Evolutionary conservation across 805 yeast genomes (phyloP), one percentile per base, ranked within the genome.

Genomic region (Grigorovia humatica): DNA sequence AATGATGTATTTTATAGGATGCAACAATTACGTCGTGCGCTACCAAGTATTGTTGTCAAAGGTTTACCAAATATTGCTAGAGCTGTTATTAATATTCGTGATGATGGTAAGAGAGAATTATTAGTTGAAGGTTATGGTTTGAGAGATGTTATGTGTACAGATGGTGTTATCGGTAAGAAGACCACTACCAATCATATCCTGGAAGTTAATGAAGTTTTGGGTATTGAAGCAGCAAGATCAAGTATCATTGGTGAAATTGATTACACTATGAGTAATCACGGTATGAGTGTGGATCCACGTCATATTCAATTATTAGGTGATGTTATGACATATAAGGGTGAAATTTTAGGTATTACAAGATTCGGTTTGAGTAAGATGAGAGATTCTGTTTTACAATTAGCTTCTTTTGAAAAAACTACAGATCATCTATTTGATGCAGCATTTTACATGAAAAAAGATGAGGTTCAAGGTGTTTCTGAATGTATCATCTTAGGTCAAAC

Each of bases 261-360:
- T 65, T 89, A 89, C 66, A 93, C 99, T 51, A 93, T 93, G 99
- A 83, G 96, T 66, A 88, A 89, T 70, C 99, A 93, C 75, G 99
- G 99, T 71, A 93, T 93, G 99, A 88, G 96, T 68, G 97, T 93
- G 48, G 99, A 93, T 76, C 99, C 98, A 55, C 96, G 99, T 76
- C 99, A 93, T 69, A 90, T 95, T 67, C 98, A 93, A 73, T 74
- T 93, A 47, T 74, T 93, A 57, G 99, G 99, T 57, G 99, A 93
- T 70, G 98, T 93, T 48, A 93, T 93, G 99, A 88, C 98, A 0
- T 93, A 88, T 69, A 93, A 93, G 72, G 99, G 99, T 54, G 99
- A 93, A 67, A 96, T 93, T 12, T 77, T 95, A 59, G 99, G 99
- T 70, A 93, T 93, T 66, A 93, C 99, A 1, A 80, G 99, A 72